Base-by-base conservation (phyloP, 345 rosid species). In the Tarenaya hassleriana region DNA sequence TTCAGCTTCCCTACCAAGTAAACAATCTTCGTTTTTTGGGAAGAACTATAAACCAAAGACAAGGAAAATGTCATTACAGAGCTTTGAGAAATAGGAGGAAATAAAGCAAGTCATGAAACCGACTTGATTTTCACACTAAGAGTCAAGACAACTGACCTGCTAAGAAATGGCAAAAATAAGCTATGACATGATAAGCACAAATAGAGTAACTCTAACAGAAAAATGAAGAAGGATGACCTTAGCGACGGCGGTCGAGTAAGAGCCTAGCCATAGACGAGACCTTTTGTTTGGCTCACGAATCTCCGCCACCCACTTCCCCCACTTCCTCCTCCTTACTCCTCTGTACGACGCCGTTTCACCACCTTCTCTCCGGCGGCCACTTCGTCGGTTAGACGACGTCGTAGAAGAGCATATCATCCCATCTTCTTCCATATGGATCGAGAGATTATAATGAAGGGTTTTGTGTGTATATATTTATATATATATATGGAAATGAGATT, bases 291-390 rank as follows among this genome's bases (percentile, higher is more conserved):
- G 98, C 69, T 92, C 98, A 21, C 98, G 66, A 42, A 92, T 86
- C 91, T 92, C 98, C 1, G 98, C 98, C 16, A 92, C 98, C 98
- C 98, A 92, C 64, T 92, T 92, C 0, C 98, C 98, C 98, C 98
- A 92, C 83, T 92, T 92, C 69, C 98, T 77, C 98, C 88, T 92
- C 88, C 98, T 81, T 62, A 92, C 88, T 44, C 98, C 98, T 62
- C 88, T 92, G 68, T 76, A 92, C 1, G 70, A 77, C n/a, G n/a
- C n/a, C n/a, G n/a, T n/a, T n/a, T n/a, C n/a, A n/a, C n/a, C n/a
- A n/a, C n/a, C n/a, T n/a, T n/a, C n/a, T n/a, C n/a, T n/a, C n/a
- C n/a, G n/a, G n/a, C n/a, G n/a, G n/a, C n/a, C n/a, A n/a, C n/a
- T n/a, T n/a, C n/a, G n/a, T n/a, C n/a, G n/a, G n/a, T n/a, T n/a